Base-by-base conservation (phyloP, 2,329 filamentous ascomycete genomes). In the Thermoascus crustaceus region DNA sequence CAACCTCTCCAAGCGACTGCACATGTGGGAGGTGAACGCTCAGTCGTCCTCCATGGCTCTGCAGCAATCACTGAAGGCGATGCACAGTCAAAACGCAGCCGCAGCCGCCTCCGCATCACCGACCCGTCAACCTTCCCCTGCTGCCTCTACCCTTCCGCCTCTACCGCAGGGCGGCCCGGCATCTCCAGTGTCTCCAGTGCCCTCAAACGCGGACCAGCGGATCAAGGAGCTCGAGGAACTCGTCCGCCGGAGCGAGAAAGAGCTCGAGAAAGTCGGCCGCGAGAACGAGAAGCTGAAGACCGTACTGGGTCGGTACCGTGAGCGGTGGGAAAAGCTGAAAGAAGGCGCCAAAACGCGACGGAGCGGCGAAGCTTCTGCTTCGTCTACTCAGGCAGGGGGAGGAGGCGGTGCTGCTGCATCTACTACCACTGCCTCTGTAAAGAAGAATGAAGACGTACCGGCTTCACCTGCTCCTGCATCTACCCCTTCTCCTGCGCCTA, bases 1-100 rank as follows among this genome's bases (percentile, higher is more conserved):
- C 60, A 86, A 85, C 32, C 74, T 95, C 22, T 85, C 83, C 43
- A 85, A 82, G 49, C 78, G 89, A 1, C 73, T 98, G n/a, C 84
- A 91, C 50, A 82, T 87, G 43, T 98, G 94, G 64, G 89, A 98
- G 61, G 80, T 86, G 24, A 88, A 85, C 49, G 86, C 87, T 0
- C 91, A 96, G 61, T 86, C 81, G 44, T 88, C 83, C 23, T 85
- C 82, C 35, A 76, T 88, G 62, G 85, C 86, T 3, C 73, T 96
- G 21, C 85, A 88, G 9, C 86, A 95, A 57, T 94, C 85, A 47
- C 79, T 78, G 49, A 65, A 69, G 45, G 63, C 68, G 40, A 60
- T 72, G 37, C 63, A 67, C 24, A 60, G 63, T 26, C 58, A 64
- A 14, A 55, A 48, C 21, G 44, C 50, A 4, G 47, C 51, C 1